These are phyloP conservation scores for Chlamydomonas sphaeroides DNA, from an alignment of 139 green algal species.

Conservation along the genomic window DNA sequence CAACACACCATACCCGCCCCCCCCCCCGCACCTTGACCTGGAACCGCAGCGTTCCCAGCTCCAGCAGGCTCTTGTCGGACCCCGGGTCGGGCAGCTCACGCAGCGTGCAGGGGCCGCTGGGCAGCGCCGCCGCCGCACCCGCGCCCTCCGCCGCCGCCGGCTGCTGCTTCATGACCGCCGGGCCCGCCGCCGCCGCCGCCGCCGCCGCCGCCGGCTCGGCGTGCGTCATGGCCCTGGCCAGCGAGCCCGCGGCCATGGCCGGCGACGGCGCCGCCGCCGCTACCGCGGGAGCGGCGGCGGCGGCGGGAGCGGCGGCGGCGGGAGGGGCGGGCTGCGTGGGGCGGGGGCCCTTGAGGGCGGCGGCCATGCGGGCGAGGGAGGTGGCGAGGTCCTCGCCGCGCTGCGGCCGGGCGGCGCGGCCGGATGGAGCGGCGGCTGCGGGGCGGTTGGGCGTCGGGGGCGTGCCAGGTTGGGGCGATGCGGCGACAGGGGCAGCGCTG, in stretches of 20 bases:
- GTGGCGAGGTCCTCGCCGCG: too few relatives aligned
- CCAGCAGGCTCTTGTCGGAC: conserved; percentile 4
- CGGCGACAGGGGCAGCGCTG: too few relatives aligned
- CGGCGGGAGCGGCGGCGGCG: too few relatives aligned
- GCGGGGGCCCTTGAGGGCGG: too few relatives aligned
- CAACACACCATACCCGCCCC: background rate
- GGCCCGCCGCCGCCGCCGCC: background rate
- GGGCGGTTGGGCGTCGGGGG: too few relatives aligned
- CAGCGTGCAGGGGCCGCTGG: background rate
- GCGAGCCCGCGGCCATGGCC: background rate
- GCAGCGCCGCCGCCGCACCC: background rate
- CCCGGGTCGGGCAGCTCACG: conserved; percentile 27
- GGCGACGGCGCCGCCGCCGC: too few relatives aligned
- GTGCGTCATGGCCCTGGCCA: background rate
- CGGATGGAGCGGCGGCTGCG: too few relatives aligned
- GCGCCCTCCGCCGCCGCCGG: background rate
- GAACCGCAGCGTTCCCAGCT: conserved; percentile 45
- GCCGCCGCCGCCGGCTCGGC: background rate
- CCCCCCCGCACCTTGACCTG: conserved; percentile 30
- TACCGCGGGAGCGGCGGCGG: too few relatives aligned
- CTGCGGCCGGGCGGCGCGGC: too few relatives aligned
- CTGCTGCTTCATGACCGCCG: background rate
- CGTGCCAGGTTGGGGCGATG: too few relatives aligned
- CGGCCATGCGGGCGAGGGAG: too few relatives aligned
- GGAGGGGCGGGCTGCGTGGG: too few relatives aligned